Evolutionary conservation across 176 grass and related monocot species (phyloP).

Genomic region (Panicum miliaceum): DNA sequence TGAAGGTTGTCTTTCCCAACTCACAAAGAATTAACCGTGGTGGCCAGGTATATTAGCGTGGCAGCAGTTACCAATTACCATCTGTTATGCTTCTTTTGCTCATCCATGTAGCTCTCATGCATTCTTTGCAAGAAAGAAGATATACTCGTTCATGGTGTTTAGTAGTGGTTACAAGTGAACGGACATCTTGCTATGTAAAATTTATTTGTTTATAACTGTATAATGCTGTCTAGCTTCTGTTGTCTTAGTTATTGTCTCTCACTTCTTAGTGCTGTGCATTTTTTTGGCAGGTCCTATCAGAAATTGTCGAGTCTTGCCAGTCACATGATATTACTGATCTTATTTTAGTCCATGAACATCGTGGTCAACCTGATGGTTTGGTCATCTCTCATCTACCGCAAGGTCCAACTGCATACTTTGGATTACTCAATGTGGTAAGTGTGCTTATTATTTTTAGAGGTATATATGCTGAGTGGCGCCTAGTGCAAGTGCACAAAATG

Average conservation of each 20-base stretch:
- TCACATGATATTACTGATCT: conserved; percentile 92
- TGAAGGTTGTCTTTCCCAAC: conserved; percentile 85
- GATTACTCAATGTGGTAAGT: conserved; percentile 95
- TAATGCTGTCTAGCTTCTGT: not conserved
- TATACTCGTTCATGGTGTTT: not conserved
- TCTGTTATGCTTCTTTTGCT: not conserved
- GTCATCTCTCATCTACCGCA: conserved; percentile 86
- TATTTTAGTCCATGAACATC: conserved; percentile 90
- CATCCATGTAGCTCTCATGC: not conserved
- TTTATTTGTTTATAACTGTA: not conserved
- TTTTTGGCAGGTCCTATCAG: conserved; percentile 69
- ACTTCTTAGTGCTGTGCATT: not conserved
- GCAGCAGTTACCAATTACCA: not conserved
- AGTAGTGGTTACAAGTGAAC: not conserved
- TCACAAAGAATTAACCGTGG: conserved; percentile 89
- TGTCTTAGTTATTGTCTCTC: not conserved
- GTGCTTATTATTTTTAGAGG: not conserved
- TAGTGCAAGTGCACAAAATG: not conserved
- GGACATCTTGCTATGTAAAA: not conserved
- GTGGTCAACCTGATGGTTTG: conserved; percentile 88
- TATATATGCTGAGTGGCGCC: conserved; percentile 8
- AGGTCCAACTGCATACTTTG: conserved; percentile 91
- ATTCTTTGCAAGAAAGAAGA: not conserved
- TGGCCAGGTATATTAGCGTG: conserved; percentile 61
- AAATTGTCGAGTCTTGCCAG: conserved; percentile 83